Percentiles rank a stretch among this genome's conserved stretches.
Evolutionary conservation across 768 basidiomycete genomes (phyloP).

Genomic region (Dentipellis fragilis): DNA sequence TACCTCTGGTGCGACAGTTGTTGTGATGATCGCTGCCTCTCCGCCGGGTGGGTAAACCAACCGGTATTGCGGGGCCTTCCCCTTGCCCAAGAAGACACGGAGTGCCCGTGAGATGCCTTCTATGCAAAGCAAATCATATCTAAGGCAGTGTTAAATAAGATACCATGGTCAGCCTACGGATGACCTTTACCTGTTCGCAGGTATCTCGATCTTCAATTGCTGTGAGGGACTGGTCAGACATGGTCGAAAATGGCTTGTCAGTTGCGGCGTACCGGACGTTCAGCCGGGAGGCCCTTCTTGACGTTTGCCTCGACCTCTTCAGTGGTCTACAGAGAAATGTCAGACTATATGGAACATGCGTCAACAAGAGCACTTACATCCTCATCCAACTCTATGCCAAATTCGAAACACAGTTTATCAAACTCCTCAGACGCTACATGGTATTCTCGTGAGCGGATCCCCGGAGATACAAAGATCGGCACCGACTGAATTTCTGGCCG

Average conservation of each 20-base stretch:
- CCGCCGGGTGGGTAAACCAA: conserved; percentile 65
- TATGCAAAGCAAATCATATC: conserved; percentile 96
- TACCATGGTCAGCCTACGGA: not conserved
- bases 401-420: conserved; percentile 92
- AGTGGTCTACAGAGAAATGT: conserved; percentile 53
- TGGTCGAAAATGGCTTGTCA: not conserved
- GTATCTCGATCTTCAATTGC: conserved; percentile 98
- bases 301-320: conserved; percentile 73
- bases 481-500: conserved; percentile 70
- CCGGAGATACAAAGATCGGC: conserved; percentile 6
- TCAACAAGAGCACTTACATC: conserved; percentile 51
- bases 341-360: not conserved
- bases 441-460: conserved; percentile 9
- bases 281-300: conserved; percentile 77
- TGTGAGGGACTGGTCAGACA: conserved; percentile 22
- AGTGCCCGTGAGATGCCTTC: conserved; percentile 90
- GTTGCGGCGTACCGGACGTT: conserved; percentile 55
- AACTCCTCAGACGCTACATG: conserved; percentile 82
- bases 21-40: conserved; percentile 52
- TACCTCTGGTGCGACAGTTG: conserved; percentile 67
- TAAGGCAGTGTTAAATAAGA: conserved; percentile 19
- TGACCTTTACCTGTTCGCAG: conserved; percentile 75
- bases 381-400: conserved; percentile 95
- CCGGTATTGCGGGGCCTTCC: conserved; percentile 60
- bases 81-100: conserved; percentile 68